phyloP scores from a whole-genome alignment of 148 eudicot genomes.

The Rhododendron simsii region DNA sequence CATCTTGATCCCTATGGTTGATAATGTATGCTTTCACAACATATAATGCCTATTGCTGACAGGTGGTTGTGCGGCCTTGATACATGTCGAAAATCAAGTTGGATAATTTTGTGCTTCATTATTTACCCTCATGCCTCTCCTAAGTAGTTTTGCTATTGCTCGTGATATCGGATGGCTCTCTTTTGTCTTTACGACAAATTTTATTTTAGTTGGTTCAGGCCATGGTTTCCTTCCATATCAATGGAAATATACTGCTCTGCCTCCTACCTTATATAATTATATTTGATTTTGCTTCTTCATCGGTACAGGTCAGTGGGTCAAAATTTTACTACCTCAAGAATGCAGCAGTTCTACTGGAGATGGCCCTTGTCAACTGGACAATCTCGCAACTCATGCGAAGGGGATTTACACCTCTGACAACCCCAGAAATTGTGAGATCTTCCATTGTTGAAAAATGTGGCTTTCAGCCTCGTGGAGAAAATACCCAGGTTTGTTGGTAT shows the following conservation, averaged over 20 bases:
- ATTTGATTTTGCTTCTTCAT: slow-evolving; percentile 2
- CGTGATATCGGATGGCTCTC: background rate
- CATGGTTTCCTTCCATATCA: background rate
- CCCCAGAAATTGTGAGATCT: slow-evolving; percentile 88
- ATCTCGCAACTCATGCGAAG: slow-evolving; percentile 66
- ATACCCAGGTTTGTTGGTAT: slow-evolving; percentile 58
- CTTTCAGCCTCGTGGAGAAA: slow-evolving; percentile 92
- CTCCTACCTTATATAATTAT: background rate
- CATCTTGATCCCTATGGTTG: background rate
- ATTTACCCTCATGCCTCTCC: background rate
- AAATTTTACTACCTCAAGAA: slow-evolving; percentile 92
- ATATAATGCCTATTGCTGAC: background rate
- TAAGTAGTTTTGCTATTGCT: background rate
- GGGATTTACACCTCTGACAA: slow-evolving; percentile 85
- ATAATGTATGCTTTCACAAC: background rate
- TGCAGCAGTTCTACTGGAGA: slow-evolving; percentile 85
- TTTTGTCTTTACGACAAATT: background rate
- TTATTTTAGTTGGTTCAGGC: background rate
- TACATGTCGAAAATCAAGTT: background rate
- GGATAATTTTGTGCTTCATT: background rate
- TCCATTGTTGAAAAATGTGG: slow-evolving; percentile 94
- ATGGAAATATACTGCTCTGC: background rate
- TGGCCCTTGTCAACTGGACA: slow-evolving; percentile 88
- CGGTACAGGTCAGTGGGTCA: slow-evolving; percentile 78
- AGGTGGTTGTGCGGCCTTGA: background rate